Evolutionary conservation across 805 yeast species (phyloP).

Genomic region (Clavispora carvajalis): DNA sequence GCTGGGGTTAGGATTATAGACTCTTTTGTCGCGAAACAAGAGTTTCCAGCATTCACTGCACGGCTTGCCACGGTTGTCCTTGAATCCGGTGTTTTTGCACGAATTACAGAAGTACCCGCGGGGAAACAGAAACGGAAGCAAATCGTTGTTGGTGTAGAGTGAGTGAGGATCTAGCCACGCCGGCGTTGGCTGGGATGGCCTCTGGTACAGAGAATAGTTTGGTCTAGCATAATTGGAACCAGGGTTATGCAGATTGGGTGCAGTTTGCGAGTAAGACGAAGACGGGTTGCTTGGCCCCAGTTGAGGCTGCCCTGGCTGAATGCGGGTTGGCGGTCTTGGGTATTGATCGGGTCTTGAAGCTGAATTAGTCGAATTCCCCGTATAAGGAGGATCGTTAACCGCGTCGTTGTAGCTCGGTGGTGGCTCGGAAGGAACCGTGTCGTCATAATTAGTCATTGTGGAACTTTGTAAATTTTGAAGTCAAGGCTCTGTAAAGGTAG

Average conservation of each 20-base stretch:
- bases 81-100: constrained; percentile 34
- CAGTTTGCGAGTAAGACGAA: neutral
- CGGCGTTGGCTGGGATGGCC: constrained; percentile 2
- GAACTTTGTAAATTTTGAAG: no score
- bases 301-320: neutral
- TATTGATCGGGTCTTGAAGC: no score
- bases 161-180: neutral
- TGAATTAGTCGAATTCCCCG: no score
- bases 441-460: neutral
- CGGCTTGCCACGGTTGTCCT: constrained; percentile 18
- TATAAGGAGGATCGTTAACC: constrained; percentile 18
- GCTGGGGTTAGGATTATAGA: constrained; percentile 42
- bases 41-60: constrained; percentile 29
- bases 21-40: constrained; percentile 22
- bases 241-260: neutral
- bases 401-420: constrained; percentile 47
- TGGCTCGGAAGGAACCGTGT: constrained; percentile 4
- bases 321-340: neutral
- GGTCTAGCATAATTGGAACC: constrained; percentile 1
- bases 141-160: constrained; percentile 15
- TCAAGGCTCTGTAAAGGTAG: no score
- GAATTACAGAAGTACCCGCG: constrained; percentile 26
- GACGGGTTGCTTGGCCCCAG: neutral
- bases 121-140: constrained; percentile 27
- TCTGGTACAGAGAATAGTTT: neutral